Evolutionary conservation across 192 early-diverging fungal species (phyloP), one percentile per base, ranked within the genome.

Genomic region (Globomyces pollinis-pini): DNA sequence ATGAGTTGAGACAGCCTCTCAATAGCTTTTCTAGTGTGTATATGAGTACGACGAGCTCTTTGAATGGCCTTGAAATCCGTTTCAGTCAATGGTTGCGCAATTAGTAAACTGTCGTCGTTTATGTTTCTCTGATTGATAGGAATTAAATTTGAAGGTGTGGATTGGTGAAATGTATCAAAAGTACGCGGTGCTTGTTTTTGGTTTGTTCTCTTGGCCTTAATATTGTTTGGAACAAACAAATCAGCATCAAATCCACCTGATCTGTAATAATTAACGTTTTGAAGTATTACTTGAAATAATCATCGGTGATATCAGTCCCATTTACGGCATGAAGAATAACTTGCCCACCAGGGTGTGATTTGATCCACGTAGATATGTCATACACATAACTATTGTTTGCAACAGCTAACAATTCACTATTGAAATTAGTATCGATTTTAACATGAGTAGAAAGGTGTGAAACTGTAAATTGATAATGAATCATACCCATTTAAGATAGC

Each of bases 331-430:
- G 18, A 11, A 66, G 32, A 54, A 69, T 65, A 8, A 64, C 20
- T 43, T 15, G 7, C 3, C 63, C 63, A 0, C 63, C 63, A 24
- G 64, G 64, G 34, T 66, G 64, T 2, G 65, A 69, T 20, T 29
- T 23, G 24, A 72, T 53, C 73, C 72, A 74, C 18, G 61, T 45
- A 5, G 57, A 51, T 20, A 66, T 57, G 49, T 72, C 71, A 59
- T 73, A 73, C 30, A 73, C 73, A 43, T 75, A 75, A 5, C 59
- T 57, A 13, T 64, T 59, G 32, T 75, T 75, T 28, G 59, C 74
- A 20, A 75, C 72, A 4, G 74, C 74, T 18, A 65, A 52, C 26
- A 56, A 20, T 21, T 62, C 13, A 20, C 60, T 67, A 16, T 31
- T 42, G n/a, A n/a, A n/a, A n/a, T n/a, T n/a, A n/a, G n/a, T 13